Percentiles rank a stretch among this genome's conserved stretches.
Conservation (phyloP, 225 moss, liverwort and hornwort genomes). For the Physcomitrellopsis africana region DNA sequence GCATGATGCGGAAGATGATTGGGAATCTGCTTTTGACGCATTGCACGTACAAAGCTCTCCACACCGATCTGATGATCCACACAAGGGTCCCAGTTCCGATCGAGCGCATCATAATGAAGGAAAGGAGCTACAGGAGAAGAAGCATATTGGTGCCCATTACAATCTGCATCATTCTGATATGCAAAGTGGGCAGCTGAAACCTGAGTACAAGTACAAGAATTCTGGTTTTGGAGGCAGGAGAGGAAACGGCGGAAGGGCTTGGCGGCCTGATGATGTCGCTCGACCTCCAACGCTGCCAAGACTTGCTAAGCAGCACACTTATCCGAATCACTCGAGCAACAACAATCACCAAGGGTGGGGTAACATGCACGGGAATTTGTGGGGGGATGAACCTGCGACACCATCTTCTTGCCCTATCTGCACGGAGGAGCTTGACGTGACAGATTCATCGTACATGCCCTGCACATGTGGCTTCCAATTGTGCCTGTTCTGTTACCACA, state of each 20-base stretch:
- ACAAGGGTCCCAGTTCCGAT: conserved; percentile 46
- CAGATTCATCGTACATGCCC: conserved; percentile 83
- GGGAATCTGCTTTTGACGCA: conserved; percentile 92
- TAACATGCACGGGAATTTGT: conserved; percentile 70
- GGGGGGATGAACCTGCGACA: conserved; percentile 70
- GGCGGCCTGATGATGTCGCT: conserved; percentile 85
- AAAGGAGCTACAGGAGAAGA: conserved; percentile 58
- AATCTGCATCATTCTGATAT: conserved; percentile 46
- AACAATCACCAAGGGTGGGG: conserved; percentile 62
- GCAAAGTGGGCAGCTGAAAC: conserved; percentile 62
- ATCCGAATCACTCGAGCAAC: conserved; percentile 56
- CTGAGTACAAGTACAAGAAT: conserved; percentile 80
- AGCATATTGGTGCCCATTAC: conserved; percentile 45
- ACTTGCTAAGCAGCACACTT: conserved; percentile 76
- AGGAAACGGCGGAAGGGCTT: conserved; percentile 73
- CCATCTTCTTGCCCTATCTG: conserved; percentile 94
- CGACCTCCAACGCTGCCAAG: conserved; percentile 85
- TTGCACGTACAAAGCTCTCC: conserved; percentile 67
- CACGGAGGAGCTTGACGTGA: conserved; percentile 87
- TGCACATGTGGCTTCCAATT: conserved; percentile 91
- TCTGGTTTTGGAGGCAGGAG: conserved; percentile 70
- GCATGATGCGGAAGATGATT: conserved; percentile 84
- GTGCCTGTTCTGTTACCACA: conserved; percentile 91
- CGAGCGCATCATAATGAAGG: conserved; percentile 42
- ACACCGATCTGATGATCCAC: conserved; percentile 49